A percentile compares a stretch with the other conserved stretches of the same genome.
Conservation (phyloP, 352 stramenopile genomes). For the Phytophthora melonis region DNA sequence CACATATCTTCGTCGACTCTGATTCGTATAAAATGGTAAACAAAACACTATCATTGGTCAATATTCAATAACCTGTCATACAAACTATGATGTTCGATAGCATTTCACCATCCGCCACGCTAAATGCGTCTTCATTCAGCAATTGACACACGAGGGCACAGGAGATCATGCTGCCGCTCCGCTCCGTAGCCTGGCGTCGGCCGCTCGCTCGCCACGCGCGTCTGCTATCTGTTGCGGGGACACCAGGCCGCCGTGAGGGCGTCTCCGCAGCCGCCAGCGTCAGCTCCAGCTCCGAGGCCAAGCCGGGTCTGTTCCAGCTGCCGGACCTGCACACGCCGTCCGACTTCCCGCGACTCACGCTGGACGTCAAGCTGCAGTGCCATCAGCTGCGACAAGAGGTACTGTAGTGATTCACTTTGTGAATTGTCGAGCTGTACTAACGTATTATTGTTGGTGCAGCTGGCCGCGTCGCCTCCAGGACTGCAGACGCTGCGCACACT, state of each 20-base stretch:
- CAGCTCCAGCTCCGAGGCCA: conserved; percentile 19
- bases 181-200: conserved; percentile 6
- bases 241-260: conserved; percentile 18
- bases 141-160: conserved; percentile 27
- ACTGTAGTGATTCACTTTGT: conserved; percentile 4
- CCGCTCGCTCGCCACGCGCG: conserved; percentile 26
- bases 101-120: conserved; percentile 14
- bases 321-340: conserved; percentile 61
- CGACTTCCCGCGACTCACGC: conserved; percentile 73
- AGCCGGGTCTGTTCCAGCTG: conserved; percentile 77
- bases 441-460: conserved; percentile 36
- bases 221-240: conserved; percentile 35
- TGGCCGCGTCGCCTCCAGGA: conserved; percentile 60
- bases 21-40: conserved; percentile 15
- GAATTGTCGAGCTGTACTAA: conserved; percentile 13
- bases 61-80: not conserved
- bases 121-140: conserved; percentile 25
- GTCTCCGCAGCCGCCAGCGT: conserved; percentile 19
- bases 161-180: conserved; percentile 23
- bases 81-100: conserved; percentile 18
- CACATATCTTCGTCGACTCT: conserved; percentile 10
- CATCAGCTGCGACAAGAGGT: conserved; percentile 69
- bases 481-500: conserved; percentile 81
- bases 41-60: conserved; percentile 11
- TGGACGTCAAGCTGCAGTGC: conserved; percentile 64